phyloP scores from a whole-genome alignment of 2,329 filamentous ascomycete genomes.

The Penicillium sp. region DNA sequence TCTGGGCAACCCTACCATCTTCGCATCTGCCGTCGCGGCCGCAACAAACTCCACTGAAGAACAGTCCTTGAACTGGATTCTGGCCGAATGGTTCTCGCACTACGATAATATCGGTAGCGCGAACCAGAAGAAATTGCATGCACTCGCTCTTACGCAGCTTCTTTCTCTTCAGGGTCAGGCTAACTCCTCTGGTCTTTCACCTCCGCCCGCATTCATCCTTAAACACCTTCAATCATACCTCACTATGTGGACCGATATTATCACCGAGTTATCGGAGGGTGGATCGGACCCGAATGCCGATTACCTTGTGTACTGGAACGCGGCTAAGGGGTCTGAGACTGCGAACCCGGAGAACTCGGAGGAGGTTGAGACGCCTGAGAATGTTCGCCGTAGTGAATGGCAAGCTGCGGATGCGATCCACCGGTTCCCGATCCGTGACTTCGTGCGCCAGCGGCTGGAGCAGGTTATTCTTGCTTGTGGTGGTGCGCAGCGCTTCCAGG shows the following conservation, averaged over 20 bases:
- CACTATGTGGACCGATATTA: constrained; percentile 49
- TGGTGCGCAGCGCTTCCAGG: constrained; percentile 43
- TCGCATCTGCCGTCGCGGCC: constrained; percentile 56
- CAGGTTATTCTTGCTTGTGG: constrained; percentile 42
- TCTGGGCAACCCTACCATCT: constrained; percentile 68
- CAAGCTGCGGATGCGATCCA: constrained; percentile 44
- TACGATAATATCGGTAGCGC: constrained; percentile 51
- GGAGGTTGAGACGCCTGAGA: constrained; percentile 43
- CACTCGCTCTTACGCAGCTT: constrained; percentile 48
- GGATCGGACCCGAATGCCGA: constrained; percentile 42
- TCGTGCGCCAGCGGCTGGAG: constrained; percentile 44
- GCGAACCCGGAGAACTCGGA: constrained; percentile 35
- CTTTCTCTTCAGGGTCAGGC: constrained; percentile 40
- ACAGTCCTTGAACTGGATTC: constrained; percentile 42
- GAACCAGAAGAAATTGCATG: constrained; percentile 49
- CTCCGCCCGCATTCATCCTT: constrained; percentile 42
- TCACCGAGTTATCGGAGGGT: constrained; percentile 47
- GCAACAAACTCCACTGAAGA: constrained; percentile 36
- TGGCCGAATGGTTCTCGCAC: constrained; percentile 51
- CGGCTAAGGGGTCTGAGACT: constrained; percentile 20
- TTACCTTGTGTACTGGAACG: constrained; percentile 44
- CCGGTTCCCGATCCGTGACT: constrained; percentile 46
- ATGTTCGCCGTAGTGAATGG: constrained; percentile 41
- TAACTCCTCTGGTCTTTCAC: constrained; percentile 22
- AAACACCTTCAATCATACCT: constrained; percentile 49